Evolutionary conservation across 1,284 basidiomycete species (phyloP), one percentile per base, ranked within the genome.

Genomic region (Pterula multifida): DNA sequence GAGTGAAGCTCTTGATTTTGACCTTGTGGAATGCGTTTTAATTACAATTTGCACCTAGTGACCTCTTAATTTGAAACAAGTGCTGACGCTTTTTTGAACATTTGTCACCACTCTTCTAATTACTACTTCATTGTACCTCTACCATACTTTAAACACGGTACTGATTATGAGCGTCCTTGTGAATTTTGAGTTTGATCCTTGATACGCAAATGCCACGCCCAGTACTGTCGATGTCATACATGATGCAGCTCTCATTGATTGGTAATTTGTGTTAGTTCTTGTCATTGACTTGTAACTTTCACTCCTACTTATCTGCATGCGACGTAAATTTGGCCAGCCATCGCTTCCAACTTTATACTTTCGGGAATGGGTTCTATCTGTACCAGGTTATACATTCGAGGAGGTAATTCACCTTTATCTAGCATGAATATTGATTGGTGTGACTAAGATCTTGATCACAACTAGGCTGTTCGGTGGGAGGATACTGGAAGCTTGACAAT

Each of bases 401-500:
- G 78, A 78, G 71, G 81, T 78, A 42, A 15, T 65, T 52, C 23
- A 49, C 47, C 39, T 50, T 22, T 47, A 28, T 46, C 36, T n/a
- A n/a, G n/a, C n/a, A n/a, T n/a, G n/a, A n/a, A n/a, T n/a, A n/a
- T n/a, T n/a, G n/a, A n/a, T n/a, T n/a, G n/a, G n/a, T n/a, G n/a
- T n/a, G n/a, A n/a, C n/a, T n/a, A n/a, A n/a, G n/a, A n/a, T n/a
- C 21, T 22, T 45, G 26, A 21, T 48, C 49, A 50, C 26, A 45
- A 28, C 47, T 47, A 82, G 81, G 79, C 78, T 19, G 58, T 65
- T 35, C 70, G 66, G 66, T 85, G 81, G 81, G 71, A 78, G 51
- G 81, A 85, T 59, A 83, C 81, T 0, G 81, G 81, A 48, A 79
- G 79, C 55, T 73, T 79, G 69, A 84, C 82, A 1, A 63, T 75